Percentiles rank a stretch among this genome's conserved stretches.
Evolutionary conservation across 768 basidiomycete genomes (phyloP).

Genomic region (Pleurotus pulmonarius): DNA sequence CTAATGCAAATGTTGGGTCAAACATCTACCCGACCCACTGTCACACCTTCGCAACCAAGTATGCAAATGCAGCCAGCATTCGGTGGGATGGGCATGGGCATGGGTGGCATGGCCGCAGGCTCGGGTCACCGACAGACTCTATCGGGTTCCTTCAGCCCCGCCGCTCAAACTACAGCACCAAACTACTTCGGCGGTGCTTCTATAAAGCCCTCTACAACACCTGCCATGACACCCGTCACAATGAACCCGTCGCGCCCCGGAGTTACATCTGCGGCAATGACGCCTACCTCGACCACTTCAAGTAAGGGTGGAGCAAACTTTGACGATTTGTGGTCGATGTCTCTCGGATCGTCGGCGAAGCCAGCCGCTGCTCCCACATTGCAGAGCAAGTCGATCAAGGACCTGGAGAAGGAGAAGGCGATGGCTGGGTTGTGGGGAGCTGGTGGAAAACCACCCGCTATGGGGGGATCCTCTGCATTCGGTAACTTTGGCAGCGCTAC

Average conservation of each 20-base stretch:
- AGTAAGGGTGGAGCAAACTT: slow-evolving; percentile 57
- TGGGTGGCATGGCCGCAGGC: slow-evolving; percentile 14
- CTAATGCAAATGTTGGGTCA: slow-evolving; percentile 45
- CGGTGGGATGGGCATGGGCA: slow-evolving; percentile 8
- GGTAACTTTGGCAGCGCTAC: slow-evolving; percentile 5
- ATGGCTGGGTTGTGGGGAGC: slow-evolving; percentile 77
- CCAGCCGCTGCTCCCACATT: slow-evolving; percentile 30
- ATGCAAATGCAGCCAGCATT: slow-evolving; percentile 5
- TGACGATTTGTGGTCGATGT: slow-evolving; percentile 88
- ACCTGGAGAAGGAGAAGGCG: slow-evolving; percentile 85
- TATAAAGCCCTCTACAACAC: slow-evolving; percentile 28
- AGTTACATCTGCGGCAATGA: slow-evolving; percentile 10
- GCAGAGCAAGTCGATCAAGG: slow-evolving; percentile 76
- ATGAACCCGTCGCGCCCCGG: background rate
- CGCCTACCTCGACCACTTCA: slow-evolving; percentile 23
- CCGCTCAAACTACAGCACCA: slow-evolving; percentile 13
- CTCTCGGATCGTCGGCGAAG: slow-evolving; percentile 47
- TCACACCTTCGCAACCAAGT: background rate
- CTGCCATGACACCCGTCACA: slow-evolving; percentile 15
- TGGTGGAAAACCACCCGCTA: slow-evolving; percentile 7
- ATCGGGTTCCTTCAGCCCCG: background rate
- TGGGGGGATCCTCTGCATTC: slow-evolving; percentile 5
- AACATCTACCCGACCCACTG: slow-evolving; percentile 7
- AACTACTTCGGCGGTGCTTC: slow-evolving; percentile 28
- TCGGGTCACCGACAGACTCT: slow-evolving; percentile 4